Conservation (phyloP, 2,329 filamentous ascomycete genomes). For the Sclerotinia borealis region DNA sequence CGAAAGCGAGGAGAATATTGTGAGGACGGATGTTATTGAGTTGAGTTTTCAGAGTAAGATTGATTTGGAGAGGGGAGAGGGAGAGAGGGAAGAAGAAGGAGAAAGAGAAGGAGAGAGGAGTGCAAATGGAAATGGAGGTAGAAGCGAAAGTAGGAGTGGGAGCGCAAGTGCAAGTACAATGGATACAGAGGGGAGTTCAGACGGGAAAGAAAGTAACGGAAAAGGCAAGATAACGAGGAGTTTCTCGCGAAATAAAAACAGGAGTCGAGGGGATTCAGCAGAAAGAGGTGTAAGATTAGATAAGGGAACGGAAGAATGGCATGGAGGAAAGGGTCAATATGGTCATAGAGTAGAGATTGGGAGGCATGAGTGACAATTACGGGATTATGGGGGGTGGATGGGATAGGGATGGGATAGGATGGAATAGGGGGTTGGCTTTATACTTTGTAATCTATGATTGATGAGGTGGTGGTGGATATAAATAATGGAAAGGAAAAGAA, state of each 20-base stretch:
- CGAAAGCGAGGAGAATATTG: constrained; percentile 20
- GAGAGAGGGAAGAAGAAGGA: not conserved
- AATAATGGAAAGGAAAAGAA: not conserved
- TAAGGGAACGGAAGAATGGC: not conserved
- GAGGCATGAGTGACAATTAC: not conserved
- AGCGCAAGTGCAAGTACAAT: no score
- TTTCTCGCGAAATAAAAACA: not conserved
- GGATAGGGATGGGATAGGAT: not conserved
- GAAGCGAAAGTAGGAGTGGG: not conserved
- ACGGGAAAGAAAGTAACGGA: not conserved
- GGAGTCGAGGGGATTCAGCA: not conserved
- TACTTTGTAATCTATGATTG: not conserved
- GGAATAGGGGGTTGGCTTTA: no score
- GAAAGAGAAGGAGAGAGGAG: not conserved
- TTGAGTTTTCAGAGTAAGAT: constrained; percentile 14
- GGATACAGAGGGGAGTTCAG: not conserved
- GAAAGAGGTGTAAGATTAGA: not conserved
- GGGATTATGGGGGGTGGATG: not conserved
- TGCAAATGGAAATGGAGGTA: not conserved
- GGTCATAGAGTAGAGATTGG: constrained; percentile 1
- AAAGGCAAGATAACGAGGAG: not conserved
- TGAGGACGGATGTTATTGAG: constrained; percentile 20
- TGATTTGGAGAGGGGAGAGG: not conserved
- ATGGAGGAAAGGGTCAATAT: not conserved
- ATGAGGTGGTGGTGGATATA: not conserved